These are phyloP conservation scores for Coemansia sp. DNA, from an alignment of 192 early-diverging fungal species.

Conservation along the genomic window DNA sequence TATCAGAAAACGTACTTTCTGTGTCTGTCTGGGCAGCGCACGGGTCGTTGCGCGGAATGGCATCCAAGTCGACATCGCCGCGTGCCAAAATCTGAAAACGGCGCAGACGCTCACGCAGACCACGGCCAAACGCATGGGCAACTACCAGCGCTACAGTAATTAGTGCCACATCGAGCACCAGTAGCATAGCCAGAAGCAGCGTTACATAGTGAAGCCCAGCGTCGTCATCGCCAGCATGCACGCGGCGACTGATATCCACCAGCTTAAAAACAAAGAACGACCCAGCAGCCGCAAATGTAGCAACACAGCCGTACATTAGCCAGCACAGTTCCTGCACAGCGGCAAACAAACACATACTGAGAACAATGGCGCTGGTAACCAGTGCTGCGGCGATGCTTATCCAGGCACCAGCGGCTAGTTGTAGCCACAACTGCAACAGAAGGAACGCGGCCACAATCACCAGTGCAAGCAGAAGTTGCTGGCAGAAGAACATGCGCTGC, in stretches of 20 bases:
- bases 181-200: slow-evolving; percentile 22
- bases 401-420: slow-evolving; percentile 53
- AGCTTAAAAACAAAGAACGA: slow-evolving; percentile 46
- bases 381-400: slow-evolving; percentile 15
- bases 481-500: slow-evolving; percentile 50
- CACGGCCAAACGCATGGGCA: slow-evolving; percentile 24
- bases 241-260: slow-evolving; percentile 21
- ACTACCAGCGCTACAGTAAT: slow-evolving; percentile 13
- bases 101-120: slow-evolving; percentile 28
- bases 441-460: slow-evolving; percentile 31
- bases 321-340: slow-evolving; percentile 34
- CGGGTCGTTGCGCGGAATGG: background rate
- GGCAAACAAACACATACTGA: slow-evolving; percentile 29
- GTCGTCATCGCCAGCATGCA: background rate
- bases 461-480: slow-evolving; percentile 39
- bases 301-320: slow-evolving; percentile 38
- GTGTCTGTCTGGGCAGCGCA: background rate
- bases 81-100: slow-evolving; percentile 33
- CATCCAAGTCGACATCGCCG: slow-evolving; percentile 26
- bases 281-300: slow-evolving; percentile 1
- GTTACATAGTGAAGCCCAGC: slow-evolving; percentile 20
- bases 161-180: slow-evolving; percentile 22
- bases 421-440: slow-evolving; percentile 47
- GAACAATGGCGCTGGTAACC: slow-evolving; percentile 6
- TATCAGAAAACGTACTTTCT: background rate